A percentile compares a stretch with the other conserved stretches of the same genome.
phyloP scores from a whole-genome alignment of 2,329 filamentous ascomycete genomes.

The Aspergillus aculeatus region DNA sequence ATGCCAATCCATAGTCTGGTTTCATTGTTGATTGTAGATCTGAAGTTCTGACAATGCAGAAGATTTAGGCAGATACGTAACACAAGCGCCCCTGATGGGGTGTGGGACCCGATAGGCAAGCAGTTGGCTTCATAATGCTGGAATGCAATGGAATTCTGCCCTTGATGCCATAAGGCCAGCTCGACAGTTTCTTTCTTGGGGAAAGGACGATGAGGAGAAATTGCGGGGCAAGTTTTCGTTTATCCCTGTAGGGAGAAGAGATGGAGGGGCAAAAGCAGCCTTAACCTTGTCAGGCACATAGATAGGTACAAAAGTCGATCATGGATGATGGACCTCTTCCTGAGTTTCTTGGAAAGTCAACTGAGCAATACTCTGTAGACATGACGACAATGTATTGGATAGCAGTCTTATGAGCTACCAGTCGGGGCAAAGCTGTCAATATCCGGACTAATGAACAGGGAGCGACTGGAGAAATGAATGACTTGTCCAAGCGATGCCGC shows the following conservation, averaged over 20 bases:
- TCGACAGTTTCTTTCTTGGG: neutral
- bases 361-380: too few relatives aligned
- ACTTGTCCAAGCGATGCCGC: neutral
- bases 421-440: neutral
- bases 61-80: slow-evolving; percentile 24
- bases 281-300: neutral
- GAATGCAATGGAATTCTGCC: neutral
- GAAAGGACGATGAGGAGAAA: neutral
- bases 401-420: neutral
- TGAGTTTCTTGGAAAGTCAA: too few relatives aligned
- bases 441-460: neutral
- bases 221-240: neutral
- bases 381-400: neutral
- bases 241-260: neutral
- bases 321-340: too few relatives aligned
- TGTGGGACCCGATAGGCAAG: neutral
- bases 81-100: neutral
- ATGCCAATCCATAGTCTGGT: slow-evolving; percentile 15
- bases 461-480: neutral
- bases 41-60: slow-evolving; percentile 9
- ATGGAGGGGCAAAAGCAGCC: neutral
- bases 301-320: too few relatives aligned
- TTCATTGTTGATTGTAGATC: slow-evolving; percentile 7
- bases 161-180: neutral
- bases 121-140: neutral